Evolutionary conservation across 345 rosid genomes (phyloP).

Genomic region (Populus tremula): DNA sequence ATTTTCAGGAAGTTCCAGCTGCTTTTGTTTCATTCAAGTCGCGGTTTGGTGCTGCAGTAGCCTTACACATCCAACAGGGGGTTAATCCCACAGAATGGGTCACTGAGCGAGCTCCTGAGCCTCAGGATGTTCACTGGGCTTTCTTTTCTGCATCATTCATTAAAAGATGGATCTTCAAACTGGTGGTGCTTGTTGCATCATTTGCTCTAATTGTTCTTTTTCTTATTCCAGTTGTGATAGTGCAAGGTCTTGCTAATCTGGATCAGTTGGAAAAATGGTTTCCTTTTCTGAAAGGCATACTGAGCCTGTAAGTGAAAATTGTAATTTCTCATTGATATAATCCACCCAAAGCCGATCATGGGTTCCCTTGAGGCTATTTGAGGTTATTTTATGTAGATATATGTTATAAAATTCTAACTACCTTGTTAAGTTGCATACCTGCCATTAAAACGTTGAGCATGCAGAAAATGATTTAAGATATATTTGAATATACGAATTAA

Average conservation of each 20-base stretch:
- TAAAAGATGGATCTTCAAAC: constrained; percentile 66
- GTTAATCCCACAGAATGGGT: constrained; percentile 82
- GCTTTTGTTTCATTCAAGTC: constrained; percentile 91
- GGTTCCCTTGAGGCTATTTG: not conserved
- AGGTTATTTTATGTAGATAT: not conserved
- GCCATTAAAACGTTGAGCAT: not conserved
- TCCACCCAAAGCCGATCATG: not conserved
- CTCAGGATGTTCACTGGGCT: constrained; percentile 80
- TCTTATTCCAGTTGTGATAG: constrained; percentile 71
- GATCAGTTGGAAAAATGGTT: constrained; percentile 72
- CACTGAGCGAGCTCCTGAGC: constrained; percentile 87
- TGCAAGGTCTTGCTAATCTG: constrained; percentile 91
- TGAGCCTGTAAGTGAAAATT: constrained; percentile 57
- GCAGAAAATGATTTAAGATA: not conserved
- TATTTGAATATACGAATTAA: not conserved
- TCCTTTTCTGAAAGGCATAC: constrained; percentile 65
- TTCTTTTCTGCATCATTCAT: constrained; percentile 81
- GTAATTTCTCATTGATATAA: not conserved
- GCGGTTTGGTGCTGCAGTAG: constrained; percentile 72
- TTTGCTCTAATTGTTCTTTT: constrained; percentile 60
- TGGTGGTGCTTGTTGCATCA: constrained; percentile 52
- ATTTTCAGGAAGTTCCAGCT: constrained; percentile 71
- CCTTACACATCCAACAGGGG: constrained; percentile 73
- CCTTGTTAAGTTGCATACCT: not conserved
- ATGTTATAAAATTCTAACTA: not conserved